Evolutionary conservation across 805 yeast genomes (phyloP), one percentile per base, ranked within the genome.

Genomic region (Hyphopichia homilentoma): DNA sequence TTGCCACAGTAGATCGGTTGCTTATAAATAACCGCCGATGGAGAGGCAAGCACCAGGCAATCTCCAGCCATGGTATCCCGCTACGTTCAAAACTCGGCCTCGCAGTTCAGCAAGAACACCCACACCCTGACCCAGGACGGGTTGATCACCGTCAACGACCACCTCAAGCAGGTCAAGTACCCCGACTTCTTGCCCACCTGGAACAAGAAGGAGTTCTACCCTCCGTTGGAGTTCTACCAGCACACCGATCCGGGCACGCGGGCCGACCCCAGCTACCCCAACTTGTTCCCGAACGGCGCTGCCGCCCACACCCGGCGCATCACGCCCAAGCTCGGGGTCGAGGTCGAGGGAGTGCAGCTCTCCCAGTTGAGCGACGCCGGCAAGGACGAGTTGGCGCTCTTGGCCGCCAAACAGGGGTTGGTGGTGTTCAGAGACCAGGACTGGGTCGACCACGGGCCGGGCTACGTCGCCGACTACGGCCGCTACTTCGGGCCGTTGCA

Each of bases 291-390:
- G 8, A 33, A 50, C 34, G 39, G 30, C 41, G 59, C 24, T 3
- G 52, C 55, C 15, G 44, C 45, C 15, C 39, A 55, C 19, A 52
- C 47, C 24, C 69, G 69, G 39, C 45, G 44, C 13, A 52, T 82
- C 27, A 74, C 84, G 2, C 90, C 90, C 21, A 81, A 75, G 48
- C 61, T 84, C 34, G 94, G 93, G n/a, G 65, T 80, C 12, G 86
- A 78, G 44, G 61, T 83, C 21, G 56, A 54, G 12, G 81, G 81
- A 26, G 49, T 81, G 25, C 85, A 79, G 46, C 58, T 81, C 30
- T 72, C 81, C 12, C 51, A 65, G 24, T 67, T 81, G 41, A 52
- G 61, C 34, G 70, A 68, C 30, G 59, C 59, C 14, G 86, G 72
- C 19, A 79, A 77, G 48, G 77, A 82, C 44, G 89, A 82, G 44